These are phyloP conservation scores for Penicillium paradoxum DNA, from an alignment of 495 filamentous ascomycete genomes.

Conservation along the genomic window DNA sequence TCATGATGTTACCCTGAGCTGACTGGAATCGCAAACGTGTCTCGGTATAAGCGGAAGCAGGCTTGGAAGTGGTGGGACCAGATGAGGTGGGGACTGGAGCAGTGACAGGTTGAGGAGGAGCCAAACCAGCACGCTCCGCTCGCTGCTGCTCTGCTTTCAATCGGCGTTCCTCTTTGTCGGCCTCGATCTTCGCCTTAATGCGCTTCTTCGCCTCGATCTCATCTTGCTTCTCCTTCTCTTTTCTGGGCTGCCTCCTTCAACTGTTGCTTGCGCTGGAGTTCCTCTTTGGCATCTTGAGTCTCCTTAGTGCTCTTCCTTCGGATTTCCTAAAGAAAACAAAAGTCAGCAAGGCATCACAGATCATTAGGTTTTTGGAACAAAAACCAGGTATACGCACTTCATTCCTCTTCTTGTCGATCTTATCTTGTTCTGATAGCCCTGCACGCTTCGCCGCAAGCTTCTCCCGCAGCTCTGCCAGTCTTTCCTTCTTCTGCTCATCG, in stretches of 20 bases:
- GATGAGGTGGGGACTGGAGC: slow-evolving; percentile 35
- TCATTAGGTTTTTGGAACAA: neutral
- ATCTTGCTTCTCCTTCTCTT: slow-evolving; percentile 75
- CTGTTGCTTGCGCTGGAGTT: slow-evolving; percentile 78
- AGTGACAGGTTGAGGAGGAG: slow-evolving; percentile 41
- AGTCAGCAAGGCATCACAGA: neutral
- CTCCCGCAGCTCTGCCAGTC: slow-evolving; percentile 66
- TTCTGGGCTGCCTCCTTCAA: slow-evolving; percentile 84
- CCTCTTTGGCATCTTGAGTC: slow-evolving; percentile 73
- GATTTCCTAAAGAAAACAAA: slow-evolving; percentile 58
- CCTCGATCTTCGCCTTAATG: slow-evolving; percentile 87
- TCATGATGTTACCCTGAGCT: slow-evolving; percentile 65
- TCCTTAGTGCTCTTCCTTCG: slow-evolving; percentile 78
- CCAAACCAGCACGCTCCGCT: slow-evolving; percentile 71
- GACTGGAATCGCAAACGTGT: slow-evolving; percentile 79
- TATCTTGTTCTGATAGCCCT: slow-evolving; percentile 66
- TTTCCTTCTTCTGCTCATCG: slow-evolving; percentile 81
- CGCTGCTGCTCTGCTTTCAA: slow-evolving; percentile 78
- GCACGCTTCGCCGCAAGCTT: slow-evolving; percentile 71
- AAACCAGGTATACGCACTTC: slow-evolving; percentile 50
- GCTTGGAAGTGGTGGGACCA: slow-evolving; percentile 48
- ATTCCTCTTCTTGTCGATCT: slow-evolving; percentile 81
- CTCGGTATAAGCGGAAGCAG: slow-evolving; percentile 65
- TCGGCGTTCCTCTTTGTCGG: slow-evolving; percentile 79
- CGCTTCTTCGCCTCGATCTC: slow-evolving; percentile 83